Conservation (phyloP, 2,329 filamentous ascomycete genomes). For the Cyphellophora europaea region DNA sequence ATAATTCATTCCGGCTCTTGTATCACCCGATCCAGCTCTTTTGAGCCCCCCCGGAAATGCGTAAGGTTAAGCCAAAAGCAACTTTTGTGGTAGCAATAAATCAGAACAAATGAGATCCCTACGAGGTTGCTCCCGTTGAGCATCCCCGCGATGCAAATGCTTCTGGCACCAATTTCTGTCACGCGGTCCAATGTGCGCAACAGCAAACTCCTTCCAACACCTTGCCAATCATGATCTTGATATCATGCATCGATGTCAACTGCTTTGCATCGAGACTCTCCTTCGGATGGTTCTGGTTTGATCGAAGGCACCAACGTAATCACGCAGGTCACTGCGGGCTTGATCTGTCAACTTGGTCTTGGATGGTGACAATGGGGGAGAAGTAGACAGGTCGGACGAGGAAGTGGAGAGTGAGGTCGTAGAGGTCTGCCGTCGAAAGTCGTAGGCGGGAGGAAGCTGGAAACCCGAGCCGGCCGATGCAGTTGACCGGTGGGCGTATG, state of each 20-base stretch:
- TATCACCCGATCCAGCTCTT: too few species aligned
- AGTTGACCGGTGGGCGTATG: constrained; percentile 24
- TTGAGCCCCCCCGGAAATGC: too few species aligned
- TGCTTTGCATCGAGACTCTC: constrained; percentile 20
- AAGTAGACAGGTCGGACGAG: constrained; percentile 36
- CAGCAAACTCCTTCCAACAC: constrained; percentile 1
- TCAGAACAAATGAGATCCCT: too few species aligned
- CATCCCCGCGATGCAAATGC: constrained; percentile 1
- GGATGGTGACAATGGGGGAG: constrained; percentile 60
- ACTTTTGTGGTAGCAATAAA: too few species aligned
- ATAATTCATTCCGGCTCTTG: too few species aligned
- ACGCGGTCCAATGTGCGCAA: background rate
- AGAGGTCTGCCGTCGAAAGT: constrained; percentile 42
- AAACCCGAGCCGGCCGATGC: constrained; percentile 41
- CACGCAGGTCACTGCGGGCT: constrained; percentile 68
- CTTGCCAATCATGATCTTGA: background rate
- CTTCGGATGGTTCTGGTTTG: constrained; percentile 52
- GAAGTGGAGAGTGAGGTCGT: constrained; percentile 38
- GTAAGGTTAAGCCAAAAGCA: too few species aligned
- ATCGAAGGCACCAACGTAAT: constrained; percentile 84
- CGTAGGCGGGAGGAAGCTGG: constrained; percentile 64
- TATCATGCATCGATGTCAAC: constrained; percentile 5
- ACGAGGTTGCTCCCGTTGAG: too few species aligned
- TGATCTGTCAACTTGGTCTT: constrained; percentile 59
- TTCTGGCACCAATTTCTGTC: background rate